Conservation (phyloP, 106 monocot genomes). For the Gastrodia elata region DNA sequence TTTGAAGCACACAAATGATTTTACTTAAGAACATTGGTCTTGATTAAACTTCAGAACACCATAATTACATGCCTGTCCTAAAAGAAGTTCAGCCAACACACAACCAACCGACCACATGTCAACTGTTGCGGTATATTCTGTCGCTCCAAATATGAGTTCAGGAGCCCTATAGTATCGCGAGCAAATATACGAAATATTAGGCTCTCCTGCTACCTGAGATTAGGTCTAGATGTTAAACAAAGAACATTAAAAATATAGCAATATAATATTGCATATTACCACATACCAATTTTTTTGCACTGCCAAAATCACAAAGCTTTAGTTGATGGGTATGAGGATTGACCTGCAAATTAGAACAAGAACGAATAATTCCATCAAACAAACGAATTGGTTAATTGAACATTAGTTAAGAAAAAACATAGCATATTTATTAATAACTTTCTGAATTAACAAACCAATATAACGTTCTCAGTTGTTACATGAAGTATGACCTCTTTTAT, state of each 20-base stretch:
- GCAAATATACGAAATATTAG: conserved; percentile 58
- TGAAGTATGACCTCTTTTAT: not conserved
- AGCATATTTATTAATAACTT: not conserved
- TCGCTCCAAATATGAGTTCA: conserved; percentile 70
- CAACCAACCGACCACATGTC: conserved; percentile 71
- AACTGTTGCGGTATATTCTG: conserved; percentile 48
- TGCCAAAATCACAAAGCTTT: conserved; percentile 77
- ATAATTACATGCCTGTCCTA: conserved; percentile 31
- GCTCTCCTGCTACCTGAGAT: conserved; percentile 38
- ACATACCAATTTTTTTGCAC: conserved; percentile 61
- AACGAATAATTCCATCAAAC: not conserved
- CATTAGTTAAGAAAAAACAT: not conserved
- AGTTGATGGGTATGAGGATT: conserved; percentile 61
- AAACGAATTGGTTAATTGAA: not conserved
- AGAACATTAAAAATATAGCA: not conserved
- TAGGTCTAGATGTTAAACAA: not conserved
- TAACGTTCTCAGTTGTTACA: not conserved
- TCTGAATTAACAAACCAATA: not conserved
- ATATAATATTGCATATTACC: not conserved
- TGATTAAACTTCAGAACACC: not conserved
- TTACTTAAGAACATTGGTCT: no score
- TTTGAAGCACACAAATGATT: no score
- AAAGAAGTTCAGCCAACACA: conserved; percentile 46
- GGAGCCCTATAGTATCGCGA: conserved; percentile 66
- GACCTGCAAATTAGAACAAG: conserved; percentile 27